Conservation (phyloP, 441 rosid species). For the Adansonia grandidieri region DNA sequence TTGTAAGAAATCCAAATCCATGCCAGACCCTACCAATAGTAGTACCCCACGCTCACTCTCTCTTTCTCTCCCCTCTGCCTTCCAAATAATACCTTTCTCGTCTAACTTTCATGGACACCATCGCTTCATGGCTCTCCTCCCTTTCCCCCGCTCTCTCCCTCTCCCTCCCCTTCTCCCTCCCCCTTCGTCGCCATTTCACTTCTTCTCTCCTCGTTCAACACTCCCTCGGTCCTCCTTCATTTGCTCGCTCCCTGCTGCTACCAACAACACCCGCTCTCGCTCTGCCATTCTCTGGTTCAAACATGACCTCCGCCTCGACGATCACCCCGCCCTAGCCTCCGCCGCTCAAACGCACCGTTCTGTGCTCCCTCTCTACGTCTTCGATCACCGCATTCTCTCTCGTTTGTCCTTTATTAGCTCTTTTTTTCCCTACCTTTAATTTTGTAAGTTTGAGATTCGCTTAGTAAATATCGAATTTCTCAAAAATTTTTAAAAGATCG, state of each 20-base stretch:
- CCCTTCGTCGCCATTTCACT: constrained; percentile 32
- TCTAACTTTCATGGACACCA: constrained; percentile 40
- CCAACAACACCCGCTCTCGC: constrained; percentile 36
- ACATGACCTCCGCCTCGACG: constrained; percentile 90
- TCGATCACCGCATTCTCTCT: constrained; percentile 76
- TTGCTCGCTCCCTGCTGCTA: constrained; percentile 34
- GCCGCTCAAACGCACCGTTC: constrained; percentile 46
- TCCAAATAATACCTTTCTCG: not conserved
- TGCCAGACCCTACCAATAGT: constrained; percentile 20
- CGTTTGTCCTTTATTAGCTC: constrained; percentile 43
- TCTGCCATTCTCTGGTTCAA: constrained; percentile 86
- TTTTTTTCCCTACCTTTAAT: not conserved
- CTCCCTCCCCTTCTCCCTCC: constrained; percentile 42
- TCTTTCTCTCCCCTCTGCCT: not conserved
- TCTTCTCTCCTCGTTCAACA: constrained; percentile 19
- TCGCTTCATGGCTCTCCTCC: constrained; percentile 31
- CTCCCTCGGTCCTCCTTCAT: constrained; percentile 12
- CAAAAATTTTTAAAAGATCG: not conserved
- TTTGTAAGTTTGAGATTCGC: not conserved
- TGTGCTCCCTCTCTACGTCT: constrained; percentile 79
- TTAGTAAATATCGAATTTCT: not conserved
- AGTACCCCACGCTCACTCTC: not conserved
- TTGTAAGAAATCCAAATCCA: constrained; percentile 11
- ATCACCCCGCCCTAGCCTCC: constrained; percentile 76
- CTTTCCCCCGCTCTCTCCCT: constrained; percentile 45